phyloP scores from a whole-genome alignment of 108 stramenopile species.

The Nannochloropsis salina region DNA sequence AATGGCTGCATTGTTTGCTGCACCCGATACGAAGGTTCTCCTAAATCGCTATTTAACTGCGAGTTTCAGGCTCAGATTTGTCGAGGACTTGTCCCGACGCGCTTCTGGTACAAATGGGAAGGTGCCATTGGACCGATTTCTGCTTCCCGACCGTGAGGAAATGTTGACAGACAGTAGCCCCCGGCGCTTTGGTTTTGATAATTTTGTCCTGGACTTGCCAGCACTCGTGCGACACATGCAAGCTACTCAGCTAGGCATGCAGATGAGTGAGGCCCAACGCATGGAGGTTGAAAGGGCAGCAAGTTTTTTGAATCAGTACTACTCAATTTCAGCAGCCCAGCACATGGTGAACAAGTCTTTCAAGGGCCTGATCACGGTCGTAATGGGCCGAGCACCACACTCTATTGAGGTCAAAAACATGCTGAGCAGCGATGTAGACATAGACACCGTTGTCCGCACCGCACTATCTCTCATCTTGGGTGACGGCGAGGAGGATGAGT shows the following conservation, averaged over 20 bases:
- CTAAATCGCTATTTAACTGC: neutral
- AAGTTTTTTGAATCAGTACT: conserved; percentile 18
- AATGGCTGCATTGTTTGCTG: neutral
- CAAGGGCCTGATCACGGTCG: neutral
- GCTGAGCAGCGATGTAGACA: neutral
- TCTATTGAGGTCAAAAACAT: neutral
- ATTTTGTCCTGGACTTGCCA: neutral
- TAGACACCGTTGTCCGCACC: neutral
- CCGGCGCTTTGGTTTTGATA: neutral
- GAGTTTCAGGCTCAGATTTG: neutral
- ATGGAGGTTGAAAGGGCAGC: neutral
- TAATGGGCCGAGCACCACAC: neutral
- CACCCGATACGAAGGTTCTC: neutral
- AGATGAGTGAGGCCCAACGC: neutral
- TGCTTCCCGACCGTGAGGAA: neutral
- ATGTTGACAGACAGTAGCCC: conserved; percentile 16
- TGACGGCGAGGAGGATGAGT: neutral
- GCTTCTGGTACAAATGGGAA: neutral
- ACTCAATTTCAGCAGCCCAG: conserved; percentile 10
- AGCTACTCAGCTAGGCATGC: neutral
- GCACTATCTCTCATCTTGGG: neutral
- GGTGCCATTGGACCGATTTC: neutral
- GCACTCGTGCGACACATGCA: neutral
- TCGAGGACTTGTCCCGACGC: neutral
- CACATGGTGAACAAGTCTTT: neutral